A percentile compares a stretch with the other conserved stretches of the same genome.
phyloP scores from a whole-genome alignment of 768 basidiomycete genomes.

The Tylopilus sp. region DNA sequence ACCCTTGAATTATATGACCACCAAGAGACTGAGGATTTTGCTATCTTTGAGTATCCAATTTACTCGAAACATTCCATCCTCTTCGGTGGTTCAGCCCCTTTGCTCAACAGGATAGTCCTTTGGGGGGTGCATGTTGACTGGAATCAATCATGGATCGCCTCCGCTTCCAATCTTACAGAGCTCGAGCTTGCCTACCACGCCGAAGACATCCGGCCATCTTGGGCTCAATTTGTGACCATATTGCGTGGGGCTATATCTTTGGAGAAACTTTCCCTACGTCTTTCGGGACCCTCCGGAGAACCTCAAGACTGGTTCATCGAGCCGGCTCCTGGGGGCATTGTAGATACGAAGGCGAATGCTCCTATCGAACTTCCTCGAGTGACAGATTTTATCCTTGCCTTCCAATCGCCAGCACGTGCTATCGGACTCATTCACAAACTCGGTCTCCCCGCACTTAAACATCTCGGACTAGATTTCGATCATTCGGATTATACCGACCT shows the following conservation, averaged over 20 bases:
- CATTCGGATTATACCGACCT: not conserved
- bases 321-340: not conserved
- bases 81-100: not conserved
- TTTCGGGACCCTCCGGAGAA: not conserved
- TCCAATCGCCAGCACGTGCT: not conserved
- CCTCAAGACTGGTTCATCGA: not conserved
- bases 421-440: not conserved
- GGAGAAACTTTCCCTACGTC: not conserved
- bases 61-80: not conserved
- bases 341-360: not conserved
- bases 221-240: not conserved
- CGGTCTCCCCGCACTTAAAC: not conserved
- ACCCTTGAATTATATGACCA: not conserved
- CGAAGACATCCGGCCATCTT: not conserved
- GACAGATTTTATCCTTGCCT: not conserved
- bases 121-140: not conserved
- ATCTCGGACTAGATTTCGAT: not conserved
- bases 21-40: not conserved
- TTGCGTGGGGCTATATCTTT: not conserved
- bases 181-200: not conserved
- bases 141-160: not conserved
- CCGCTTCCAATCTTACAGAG: not conserved
- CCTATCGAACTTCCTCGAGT: not conserved
- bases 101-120: not conserved
- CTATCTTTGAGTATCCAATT: not conserved